Conservation (phyloP, 192 early-diverging fungal species). For the Rhizophagus sp. region DNA sequence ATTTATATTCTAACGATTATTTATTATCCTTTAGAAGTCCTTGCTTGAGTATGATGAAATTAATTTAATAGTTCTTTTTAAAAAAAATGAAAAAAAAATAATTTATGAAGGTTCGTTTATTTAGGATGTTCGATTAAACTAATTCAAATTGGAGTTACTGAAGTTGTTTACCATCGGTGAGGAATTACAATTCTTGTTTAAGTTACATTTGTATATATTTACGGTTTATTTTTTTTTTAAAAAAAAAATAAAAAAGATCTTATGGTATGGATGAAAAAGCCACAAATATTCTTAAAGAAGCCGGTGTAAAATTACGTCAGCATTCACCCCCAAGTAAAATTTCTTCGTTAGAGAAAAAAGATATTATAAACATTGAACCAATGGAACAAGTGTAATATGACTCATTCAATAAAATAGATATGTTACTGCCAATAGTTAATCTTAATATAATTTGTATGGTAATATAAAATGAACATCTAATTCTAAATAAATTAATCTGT, state of each 20-base stretch:
- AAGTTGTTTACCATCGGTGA: slow-evolving; percentile 78
- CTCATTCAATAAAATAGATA: background rate
- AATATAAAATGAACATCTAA: too few species aligned
- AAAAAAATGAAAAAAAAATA: background rate
- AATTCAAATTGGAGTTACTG: slow-evolving; percentile 87
- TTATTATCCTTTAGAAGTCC: slow-evolving; percentile 50
- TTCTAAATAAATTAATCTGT: background rate
- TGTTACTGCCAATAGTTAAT: background rate
- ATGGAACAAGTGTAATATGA: background rate
- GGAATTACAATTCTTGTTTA: background rate
- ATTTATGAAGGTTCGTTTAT: slow-evolving; percentile 35
- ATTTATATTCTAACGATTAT: background rate
- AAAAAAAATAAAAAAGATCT: slow-evolving; percentile 50
- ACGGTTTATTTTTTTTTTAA: background rate
- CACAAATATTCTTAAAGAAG: slow-evolving; percentile 77
- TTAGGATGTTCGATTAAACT: slow-evolving; percentile 95
- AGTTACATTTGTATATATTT: background rate
- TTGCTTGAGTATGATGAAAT: slow-evolving; percentile 56
- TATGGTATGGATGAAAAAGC: slow-evolving; percentile 96
- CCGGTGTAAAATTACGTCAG: slow-evolving; percentile 77
- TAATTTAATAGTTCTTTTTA: slow-evolving; percentile 6
- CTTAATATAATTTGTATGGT: too few species aligned
- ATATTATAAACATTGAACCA: background rate
- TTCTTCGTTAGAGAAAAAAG: background rate
- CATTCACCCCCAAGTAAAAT: slow-evolving; percentile 60